phyloP scores from a whole-genome alignment of 306 rosid species.

The Cyamopsis tetragonoloba region DNA sequence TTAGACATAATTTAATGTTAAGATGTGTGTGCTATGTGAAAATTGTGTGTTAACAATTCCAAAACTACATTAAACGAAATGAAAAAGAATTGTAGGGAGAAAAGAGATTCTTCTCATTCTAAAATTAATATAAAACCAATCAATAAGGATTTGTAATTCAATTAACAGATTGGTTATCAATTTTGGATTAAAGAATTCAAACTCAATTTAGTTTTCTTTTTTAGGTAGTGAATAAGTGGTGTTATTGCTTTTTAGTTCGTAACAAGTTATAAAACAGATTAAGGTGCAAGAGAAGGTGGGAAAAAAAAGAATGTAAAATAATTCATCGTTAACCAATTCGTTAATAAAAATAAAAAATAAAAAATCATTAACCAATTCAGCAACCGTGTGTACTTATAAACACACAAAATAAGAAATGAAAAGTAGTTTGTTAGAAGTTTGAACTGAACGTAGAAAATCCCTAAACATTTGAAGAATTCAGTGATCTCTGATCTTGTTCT shows the following conservation, averaged over 20 bases:
- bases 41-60: background rate
- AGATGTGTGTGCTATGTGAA: background rate
- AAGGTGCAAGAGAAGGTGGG: background rate
- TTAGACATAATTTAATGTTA: no score
- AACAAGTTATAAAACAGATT: background rate
- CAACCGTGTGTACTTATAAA: background rate
- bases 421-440: constrained; percentile 22
- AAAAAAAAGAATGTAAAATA: no score
- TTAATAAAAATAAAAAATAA: no score
- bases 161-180: background rate
- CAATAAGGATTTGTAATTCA: background rate
- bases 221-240: background rate
- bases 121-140: no score
- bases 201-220: background rate
- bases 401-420: background rate
- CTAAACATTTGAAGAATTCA: background rate
- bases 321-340: no score
- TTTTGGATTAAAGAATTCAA: background rate
- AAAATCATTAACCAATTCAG: background rate
- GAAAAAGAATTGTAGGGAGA: no score
- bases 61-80: background rate
- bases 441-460: constrained; percentile 19
- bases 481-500: background rate
- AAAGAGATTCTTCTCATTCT: no score
- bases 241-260: background rate